Evolutionary conservation across 140 eudicot species (phyloP).

Genomic region (Bidens hawaiensis): DNA sequence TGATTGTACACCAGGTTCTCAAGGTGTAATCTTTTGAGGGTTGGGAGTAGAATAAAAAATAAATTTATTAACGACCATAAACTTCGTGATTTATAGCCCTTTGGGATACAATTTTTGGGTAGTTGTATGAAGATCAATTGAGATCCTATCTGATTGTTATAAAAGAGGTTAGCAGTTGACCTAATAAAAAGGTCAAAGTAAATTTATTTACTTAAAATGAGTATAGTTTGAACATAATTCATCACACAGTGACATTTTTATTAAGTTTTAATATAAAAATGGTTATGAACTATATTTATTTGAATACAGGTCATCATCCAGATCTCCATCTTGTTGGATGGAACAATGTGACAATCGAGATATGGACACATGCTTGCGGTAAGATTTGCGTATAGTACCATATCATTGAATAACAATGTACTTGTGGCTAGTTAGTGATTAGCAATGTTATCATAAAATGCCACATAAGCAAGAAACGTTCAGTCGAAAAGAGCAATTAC

Average conservation of each 20-base stretch:
- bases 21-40: not conserved
- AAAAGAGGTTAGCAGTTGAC: not conserved
- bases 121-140: not conserved
- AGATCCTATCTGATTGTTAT: not conserved
- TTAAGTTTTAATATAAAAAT: not conserved
- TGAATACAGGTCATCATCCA: slow-evolving; percentile 83
- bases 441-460: no score
- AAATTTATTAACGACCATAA: not conserved
- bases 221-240: not conserved
- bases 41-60: not conserved
- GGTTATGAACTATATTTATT: slow-evolving; percentile 4
- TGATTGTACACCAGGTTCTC: no score
- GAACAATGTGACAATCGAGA: slow-evolving; percentile 83
- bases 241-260: not conserved
- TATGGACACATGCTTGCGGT: slow-evolving; percentile 97
- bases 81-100: not conserved
- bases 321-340: slow-evolving; percentile 96
- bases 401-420: not conserved
- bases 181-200: not conserved
- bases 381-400: slow-evolving; percentile 15
- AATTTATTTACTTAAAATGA: not conserved
- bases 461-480: not conserved
- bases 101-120: not conserved
- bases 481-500: not conserved
- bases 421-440: not conserved